These are phyloP conservation scores for Neurospora africana DNA, from an alignment of 495 filamentous ascomycete genomes.

Conservation along the genomic window DNA sequence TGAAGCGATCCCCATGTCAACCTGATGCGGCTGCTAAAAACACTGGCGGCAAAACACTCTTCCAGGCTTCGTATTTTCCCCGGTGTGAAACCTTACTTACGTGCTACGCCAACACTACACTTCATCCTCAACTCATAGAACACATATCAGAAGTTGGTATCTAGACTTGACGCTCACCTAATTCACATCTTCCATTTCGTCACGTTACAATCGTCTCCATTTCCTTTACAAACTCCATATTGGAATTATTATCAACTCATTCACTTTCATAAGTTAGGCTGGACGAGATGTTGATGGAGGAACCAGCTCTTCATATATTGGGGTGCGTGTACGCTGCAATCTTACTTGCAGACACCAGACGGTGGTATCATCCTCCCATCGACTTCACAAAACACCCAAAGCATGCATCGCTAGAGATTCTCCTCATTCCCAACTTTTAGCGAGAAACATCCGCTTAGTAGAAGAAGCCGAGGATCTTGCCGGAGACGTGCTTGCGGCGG, in stretches of 20 bases:
- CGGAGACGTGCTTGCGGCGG: constrained; percentile 89
- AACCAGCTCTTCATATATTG: not conserved
- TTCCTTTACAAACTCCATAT: not conserved
- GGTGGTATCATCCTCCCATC: constrained; percentile 7
- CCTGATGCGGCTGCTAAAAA: not conserved
- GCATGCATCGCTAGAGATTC: constrained; percentile 14
- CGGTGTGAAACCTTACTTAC: not conserved
- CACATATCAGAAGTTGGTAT: not conserved
- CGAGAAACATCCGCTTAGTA: constrained; percentile 48
- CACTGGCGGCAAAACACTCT: not conserved
- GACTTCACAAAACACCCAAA: constrained; percentile 4
- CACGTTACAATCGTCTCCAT: not conserved
- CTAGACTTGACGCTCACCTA: not conserved
- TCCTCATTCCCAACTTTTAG: not conserved
- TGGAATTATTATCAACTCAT: not conserved
- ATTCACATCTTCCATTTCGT: not conserved
- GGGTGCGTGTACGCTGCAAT: not conserved
- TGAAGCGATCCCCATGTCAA: not conserved
- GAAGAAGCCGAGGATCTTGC: constrained; percentile 96
- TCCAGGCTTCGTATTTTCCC: not conserved
- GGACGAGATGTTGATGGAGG: not conserved
- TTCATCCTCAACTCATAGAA: not conserved
- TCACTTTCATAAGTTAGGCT: not conserved
- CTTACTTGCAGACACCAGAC: not conserved
- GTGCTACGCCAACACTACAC: not conserved